Evolutionary conservation across 225 moss, liverwort and hornwort species (phyloP).

Genomic region (Pseudoscleropodium purum): DNA sequence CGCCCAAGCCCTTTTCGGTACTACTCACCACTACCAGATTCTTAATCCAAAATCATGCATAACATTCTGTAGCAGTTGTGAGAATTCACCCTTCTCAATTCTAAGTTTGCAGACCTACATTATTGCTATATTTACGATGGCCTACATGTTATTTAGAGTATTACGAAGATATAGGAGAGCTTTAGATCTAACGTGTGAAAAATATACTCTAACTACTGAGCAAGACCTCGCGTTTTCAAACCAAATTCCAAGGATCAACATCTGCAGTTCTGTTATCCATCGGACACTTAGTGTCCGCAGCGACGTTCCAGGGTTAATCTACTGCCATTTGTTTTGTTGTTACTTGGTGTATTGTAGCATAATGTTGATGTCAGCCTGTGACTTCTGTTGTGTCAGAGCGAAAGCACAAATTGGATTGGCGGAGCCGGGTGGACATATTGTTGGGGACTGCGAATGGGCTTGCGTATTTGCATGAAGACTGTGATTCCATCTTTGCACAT

Average conservation of each 20-base stretch:
- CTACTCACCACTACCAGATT: not conserved
- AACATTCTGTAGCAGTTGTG: not conserved
- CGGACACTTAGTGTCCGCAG: not conserved
- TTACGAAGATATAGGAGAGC: not conserved
- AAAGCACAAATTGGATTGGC: constrained; percentile 11
- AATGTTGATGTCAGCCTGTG: not conserved
- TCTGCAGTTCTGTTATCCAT: not conserved
- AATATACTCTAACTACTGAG: no score
- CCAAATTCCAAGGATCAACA: not conserved
- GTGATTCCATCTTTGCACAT: constrained; percentile 11
- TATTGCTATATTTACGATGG: not conserved
- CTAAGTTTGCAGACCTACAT: not conserved
- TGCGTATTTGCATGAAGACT: constrained; percentile 25
- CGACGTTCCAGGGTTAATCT: not conserved
- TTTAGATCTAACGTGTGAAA: not conserved
- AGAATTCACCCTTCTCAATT: not conserved
- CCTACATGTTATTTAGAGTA: not conserved
- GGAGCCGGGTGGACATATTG: not conserved
- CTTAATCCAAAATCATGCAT: not conserved
- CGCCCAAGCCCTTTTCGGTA: constrained; percentile 19
- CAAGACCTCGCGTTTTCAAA: not conserved
- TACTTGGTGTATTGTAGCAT: not conserved
- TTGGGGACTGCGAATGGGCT: constrained; percentile 11
- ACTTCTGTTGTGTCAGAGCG: not conserved
- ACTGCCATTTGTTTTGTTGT: not conserved